These are phyloP conservation scores for Aspergillus tanneri DNA, from an alignment of 2,329 filamentous ascomycete genomes.

Conservation along the genomic window DNA sequence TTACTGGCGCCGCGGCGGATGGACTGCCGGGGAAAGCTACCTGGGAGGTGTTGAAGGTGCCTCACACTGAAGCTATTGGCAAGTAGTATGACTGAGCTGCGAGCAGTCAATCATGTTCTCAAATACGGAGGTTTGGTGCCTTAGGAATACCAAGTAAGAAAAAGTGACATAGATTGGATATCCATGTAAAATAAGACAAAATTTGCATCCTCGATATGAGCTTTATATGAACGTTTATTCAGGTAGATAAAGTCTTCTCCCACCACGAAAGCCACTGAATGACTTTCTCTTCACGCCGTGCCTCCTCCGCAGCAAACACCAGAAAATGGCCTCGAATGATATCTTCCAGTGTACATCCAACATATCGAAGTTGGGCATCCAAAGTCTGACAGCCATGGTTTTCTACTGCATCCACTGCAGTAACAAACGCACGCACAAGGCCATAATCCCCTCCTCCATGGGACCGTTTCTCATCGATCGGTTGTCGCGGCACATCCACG, in stretches of 20 bases:
- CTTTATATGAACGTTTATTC: no score
- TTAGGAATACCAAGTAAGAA: no score
- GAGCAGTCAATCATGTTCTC: no score
- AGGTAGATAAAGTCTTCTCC: no score
- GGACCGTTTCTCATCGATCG: constrained; percentile 52
- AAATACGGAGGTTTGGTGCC: no score
- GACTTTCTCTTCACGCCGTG: constrained; percentile 66
- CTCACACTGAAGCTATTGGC: neutral
- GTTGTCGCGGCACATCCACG: constrained; percentile 59
- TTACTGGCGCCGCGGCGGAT: constrained; percentile 3
- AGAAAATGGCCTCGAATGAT: constrained; percentile 82
- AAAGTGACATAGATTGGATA: no score
- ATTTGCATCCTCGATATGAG: no score
- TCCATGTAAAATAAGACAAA: no score
- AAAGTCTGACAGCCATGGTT: constrained; percentile 64
- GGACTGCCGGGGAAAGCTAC: constrained; percentile 2
- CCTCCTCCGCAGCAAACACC: constrained; percentile 92
- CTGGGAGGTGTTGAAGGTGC: constrained; percentile 11
- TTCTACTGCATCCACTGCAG: constrained; percentile 77
- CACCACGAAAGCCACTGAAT: constrained; percentile 79
- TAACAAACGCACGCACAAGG: constrained; percentile 76
- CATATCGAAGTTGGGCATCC: constrained; percentile 69
- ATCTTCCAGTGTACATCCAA: constrained; percentile 85
- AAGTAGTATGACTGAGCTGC: no score
- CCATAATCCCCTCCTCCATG: constrained; percentile 81